A percentile compares a stretch with the other conserved stretches of the same genome.
Evolutionary conservation across 2,329 filamentous ascomycete species (phyloP).

Genomic region (Trichophyton schoenleinii): DNA sequence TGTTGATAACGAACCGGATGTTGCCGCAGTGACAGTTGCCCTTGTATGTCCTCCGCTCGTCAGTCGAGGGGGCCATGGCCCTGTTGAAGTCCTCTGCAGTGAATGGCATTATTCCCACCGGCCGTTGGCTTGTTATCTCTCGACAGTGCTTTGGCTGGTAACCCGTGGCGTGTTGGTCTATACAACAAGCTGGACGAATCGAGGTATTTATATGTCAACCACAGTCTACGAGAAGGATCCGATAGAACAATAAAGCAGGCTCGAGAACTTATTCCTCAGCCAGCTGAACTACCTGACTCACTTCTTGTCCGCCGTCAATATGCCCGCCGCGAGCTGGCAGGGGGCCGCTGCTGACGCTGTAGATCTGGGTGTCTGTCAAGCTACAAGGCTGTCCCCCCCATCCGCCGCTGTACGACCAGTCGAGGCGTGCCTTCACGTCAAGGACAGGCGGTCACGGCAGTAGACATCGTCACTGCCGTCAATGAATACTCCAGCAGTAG

Average conservation of each 20-base stretch:
- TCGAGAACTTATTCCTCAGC: neutral
- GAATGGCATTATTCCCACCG: neutral
- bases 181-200: neutral
- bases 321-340: no score
- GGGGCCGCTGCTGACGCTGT: neutral
- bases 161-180: neutral
- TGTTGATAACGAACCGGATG: constrained; percentile 13
- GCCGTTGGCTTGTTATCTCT: neutral
- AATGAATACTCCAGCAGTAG: no score
- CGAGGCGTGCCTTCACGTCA: no score
- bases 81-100: neutral
- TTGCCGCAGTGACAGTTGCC: constrained; percentile 20
- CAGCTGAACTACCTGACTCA: neutral
- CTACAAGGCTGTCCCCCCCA: neutral
- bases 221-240: neutral
- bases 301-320: neutral
- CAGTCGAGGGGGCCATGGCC: neutral
- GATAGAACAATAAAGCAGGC: neutral
- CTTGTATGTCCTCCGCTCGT: constrained; percentile 11
- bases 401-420: no score
- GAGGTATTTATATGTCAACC: neutral
- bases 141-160: neutral
- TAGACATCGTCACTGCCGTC: no score
- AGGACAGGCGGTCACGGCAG: no score
- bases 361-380: neutral